Conservation (phyloP, 768 basidiomycete genomes). For the Mycena pura region DNA sequence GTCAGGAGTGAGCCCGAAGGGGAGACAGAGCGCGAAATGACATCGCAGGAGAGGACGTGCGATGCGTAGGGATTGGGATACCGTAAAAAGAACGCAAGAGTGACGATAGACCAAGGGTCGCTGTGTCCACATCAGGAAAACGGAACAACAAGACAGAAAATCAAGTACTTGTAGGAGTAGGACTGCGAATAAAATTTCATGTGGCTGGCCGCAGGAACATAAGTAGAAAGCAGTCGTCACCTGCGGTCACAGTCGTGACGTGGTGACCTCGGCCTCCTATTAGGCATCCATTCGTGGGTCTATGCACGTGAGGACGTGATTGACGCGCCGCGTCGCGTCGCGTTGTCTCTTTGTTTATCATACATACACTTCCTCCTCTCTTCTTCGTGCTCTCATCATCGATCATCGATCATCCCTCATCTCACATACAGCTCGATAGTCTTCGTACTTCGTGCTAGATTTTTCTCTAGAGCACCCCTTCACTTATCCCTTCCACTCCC, state of each 20-base stretch:
- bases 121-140: constrained; percentile 46
- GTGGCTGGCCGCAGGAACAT: neutral
- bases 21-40: constrained; percentile 82
- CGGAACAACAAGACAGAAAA: neutral
- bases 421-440: neutral
- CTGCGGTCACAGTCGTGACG: too few relatives aligned
- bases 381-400: neutral
- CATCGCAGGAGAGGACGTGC: constrained; percentile 95
- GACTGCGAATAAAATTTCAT: constrained; percentile 67
- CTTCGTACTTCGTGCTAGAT: neutral
- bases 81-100: constrained; percentile 92
- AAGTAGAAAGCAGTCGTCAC: constrained; percentile 1
- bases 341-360: neutral
- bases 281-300: too few relatives aligned
- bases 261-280: too few relatives aligned
- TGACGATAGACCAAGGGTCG: constrained; percentile 93
- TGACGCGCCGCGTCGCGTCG: neutral
- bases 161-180: constrained; percentile 60
- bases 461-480: neutral
- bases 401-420: neutral
- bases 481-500: neutral
- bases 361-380: neutral
- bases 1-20: constrained; percentile 80
- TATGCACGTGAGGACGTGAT: constrained; percentile 6
- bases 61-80: constrained; percentile 96